Percentiles rank a stretch among this genome's conserved stretches.
Conservation (phyloP, 1,284 basidiomycete species). For the Inonotus obliquus region DNA sequence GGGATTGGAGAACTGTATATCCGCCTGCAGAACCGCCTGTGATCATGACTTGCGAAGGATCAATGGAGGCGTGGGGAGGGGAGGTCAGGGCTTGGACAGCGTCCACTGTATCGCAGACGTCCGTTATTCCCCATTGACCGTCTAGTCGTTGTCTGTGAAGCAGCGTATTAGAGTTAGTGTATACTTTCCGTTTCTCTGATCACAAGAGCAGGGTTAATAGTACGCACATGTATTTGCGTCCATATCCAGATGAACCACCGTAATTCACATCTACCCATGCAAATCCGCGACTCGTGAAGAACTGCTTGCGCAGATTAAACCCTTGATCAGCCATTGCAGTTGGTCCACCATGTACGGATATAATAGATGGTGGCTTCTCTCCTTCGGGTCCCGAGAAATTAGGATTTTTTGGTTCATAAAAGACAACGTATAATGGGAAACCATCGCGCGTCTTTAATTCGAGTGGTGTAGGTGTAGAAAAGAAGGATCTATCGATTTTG, state of each 20-base stretch:
- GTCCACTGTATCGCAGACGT: constrained; percentile 55
- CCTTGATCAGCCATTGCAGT: constrained; percentile 43
- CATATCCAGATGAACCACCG: constrained; percentile 64
- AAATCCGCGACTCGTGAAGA: constrained; percentile 63
- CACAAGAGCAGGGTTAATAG: no score
- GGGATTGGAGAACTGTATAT: constrained; percentile 49
- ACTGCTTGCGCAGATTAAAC: constrained; percentile 51
- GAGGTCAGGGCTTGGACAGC: constrained; percentile 45
- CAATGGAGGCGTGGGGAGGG: constrained; percentile 41
- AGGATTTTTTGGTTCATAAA: constrained; percentile 60
- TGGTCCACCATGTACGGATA: constrained; percentile 65
- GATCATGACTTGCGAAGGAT: constrained; percentile 53
- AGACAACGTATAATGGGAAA: constrained; percentile 50
- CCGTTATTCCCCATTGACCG: constrained; percentile 64
- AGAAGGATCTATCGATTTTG: constrained; percentile 19
- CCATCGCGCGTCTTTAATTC: constrained; percentile 36
- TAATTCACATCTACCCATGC: constrained; percentile 61
- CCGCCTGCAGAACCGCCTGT: constrained; percentile 61
- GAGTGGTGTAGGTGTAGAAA: constrained; percentile 45
- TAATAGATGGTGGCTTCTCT: constrained; percentile 61
- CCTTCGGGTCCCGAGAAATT: constrained; percentile 42
- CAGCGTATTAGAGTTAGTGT: background rate
- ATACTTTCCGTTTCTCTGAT: constrained; percentile 33
- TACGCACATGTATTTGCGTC: constrained; percentile 46
- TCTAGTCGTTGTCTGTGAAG: constrained; percentile 43